Base-by-base conservation (phyloP, 345 rosid species). In the Durio zibethinus region DNA sequence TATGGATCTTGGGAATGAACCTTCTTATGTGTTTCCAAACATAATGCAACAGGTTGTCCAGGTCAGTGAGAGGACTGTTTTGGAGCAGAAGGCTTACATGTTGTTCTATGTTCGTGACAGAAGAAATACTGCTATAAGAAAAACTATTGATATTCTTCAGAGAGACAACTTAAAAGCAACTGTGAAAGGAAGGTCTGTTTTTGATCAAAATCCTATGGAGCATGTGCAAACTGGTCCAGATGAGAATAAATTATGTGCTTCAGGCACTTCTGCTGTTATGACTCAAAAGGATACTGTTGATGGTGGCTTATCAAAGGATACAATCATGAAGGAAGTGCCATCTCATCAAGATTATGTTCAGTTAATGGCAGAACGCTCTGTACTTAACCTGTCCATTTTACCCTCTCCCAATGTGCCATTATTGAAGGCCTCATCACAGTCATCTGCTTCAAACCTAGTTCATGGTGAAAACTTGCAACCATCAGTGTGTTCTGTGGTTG, bases 61-160 rank as follows among this genome's bases (percentile, higher is more conserved):
- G 81, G 99, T 93, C 78, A 85, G 89, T 33, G 97, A 96, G 86
- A 90, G 85, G 75, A 79, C 83, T 31, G 98, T 96, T 73, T 84
- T 93, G 62, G 85, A 91, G 6, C 98, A 96, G 85, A 93, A 92
- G 89, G 99, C 99, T 43, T 96, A 96, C 82, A 96, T 96, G 99
- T 74, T 96, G 77, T 96, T 96, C 84, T 96, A 96, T 87, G 98
- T 96, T 48, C 97, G 95, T 75, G 98, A 92, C 78, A 85, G 92
- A 87, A 89, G 81, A 79, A 82, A 82, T 85, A 21, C 67, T 48
- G 74, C 82, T 77, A 81, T 84, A 0, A 92, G 86, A 80, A 92
- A 83, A 80, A 73, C 80, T n/a, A 66, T 63, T 57, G 80, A 86
- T 60, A 53, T 77, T 79, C 80, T 79, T 61, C 80, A 48, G 66